phyloP scores from a whole-genome alignment of 371 early-diverging fungal genomes.

The Smittium mucronatum region DNA sequence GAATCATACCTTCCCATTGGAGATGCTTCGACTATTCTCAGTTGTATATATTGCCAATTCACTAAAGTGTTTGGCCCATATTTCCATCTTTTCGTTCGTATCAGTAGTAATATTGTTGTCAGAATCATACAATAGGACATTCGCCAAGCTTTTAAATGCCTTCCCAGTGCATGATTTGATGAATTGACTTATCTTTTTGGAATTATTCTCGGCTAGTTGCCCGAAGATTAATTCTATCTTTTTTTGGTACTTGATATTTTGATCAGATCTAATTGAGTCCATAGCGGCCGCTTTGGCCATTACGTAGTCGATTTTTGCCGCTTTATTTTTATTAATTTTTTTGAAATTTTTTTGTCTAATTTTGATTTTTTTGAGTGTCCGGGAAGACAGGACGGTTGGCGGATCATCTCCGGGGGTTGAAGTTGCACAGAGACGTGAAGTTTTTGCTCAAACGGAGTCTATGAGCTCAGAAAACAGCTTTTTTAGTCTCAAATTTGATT shows the following conservation, averaged over 20 bases:
- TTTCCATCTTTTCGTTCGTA: neutral
- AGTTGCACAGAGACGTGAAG: neutral
- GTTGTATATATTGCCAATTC: neutral
- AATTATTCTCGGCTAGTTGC: neutral
- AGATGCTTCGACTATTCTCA: constrained; percentile 3
- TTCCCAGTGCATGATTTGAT: neutral
- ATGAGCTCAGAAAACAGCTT: neutral
- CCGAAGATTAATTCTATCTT: neutral
- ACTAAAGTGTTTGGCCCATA: constrained; percentile 4
- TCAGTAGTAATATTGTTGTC: neutral
- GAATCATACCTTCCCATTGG: neutral
- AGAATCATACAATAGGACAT: neutral
- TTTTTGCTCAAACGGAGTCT: neutral
- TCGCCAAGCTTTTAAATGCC: neutral
- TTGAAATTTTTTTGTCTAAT: too few relatives aligned
- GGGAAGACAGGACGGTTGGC: too few relatives aligned
- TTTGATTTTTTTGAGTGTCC: too few relatives aligned
- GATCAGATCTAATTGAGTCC: neutral
- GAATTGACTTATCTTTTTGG: neutral
- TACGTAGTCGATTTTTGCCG: too few relatives aligned
- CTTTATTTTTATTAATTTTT: too few relatives aligned
- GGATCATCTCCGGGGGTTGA: too few relatives aligned
- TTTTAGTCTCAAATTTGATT: neutral
- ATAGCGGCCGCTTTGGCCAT: too few relatives aligned
- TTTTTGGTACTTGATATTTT: neutral